phyloP scores from a whole-genome alignment of 1,284 basidiomycete species.

The Polyporus tsugae region DNA sequence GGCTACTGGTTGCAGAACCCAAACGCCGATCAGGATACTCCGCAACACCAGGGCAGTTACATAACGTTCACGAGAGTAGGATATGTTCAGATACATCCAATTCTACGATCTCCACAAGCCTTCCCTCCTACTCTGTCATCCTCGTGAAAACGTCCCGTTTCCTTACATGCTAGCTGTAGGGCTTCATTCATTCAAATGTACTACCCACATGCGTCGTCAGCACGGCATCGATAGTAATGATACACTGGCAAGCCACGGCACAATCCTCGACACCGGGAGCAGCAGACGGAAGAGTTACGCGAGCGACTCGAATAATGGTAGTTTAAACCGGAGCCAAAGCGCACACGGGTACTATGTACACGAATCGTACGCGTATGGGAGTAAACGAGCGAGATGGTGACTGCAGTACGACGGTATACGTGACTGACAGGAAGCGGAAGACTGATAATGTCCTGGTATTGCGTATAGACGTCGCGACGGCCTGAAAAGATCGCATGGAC shows the following conservation, averaged over 20 bases:
- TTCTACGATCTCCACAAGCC: not conserved
- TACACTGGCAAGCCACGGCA: not conserved
- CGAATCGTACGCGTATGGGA: not conserved
- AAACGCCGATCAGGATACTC: not conserved
- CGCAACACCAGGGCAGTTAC: too few species aligned
- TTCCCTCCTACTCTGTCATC: not conserved
- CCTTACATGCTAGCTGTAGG: not conserved
- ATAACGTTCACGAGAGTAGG: too few species aligned
- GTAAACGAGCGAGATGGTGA: not conserved
- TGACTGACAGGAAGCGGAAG: constrained; percentile 2
- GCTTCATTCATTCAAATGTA: not conserved
- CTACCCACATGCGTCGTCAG: constrained; percentile 8
- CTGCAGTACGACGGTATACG: constrained; percentile 9
- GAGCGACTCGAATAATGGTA: not conserved
- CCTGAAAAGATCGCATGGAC: not conserved
- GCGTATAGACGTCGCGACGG: not conserved
- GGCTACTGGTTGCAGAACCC: not conserved
- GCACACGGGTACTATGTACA: not conserved
- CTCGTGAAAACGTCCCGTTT: not conserved
- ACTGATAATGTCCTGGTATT: not conserved
- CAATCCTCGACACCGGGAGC: not conserved
- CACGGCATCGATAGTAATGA: constrained; percentile 6
- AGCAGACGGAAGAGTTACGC: not conserved
- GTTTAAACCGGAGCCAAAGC: not conserved
- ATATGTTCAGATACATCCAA: not conserved